These are phyloP conservation scores for Perkinsus olseni DNA, from an alignment of 169 alveolate species.

Conservation along the genomic window DNA sequence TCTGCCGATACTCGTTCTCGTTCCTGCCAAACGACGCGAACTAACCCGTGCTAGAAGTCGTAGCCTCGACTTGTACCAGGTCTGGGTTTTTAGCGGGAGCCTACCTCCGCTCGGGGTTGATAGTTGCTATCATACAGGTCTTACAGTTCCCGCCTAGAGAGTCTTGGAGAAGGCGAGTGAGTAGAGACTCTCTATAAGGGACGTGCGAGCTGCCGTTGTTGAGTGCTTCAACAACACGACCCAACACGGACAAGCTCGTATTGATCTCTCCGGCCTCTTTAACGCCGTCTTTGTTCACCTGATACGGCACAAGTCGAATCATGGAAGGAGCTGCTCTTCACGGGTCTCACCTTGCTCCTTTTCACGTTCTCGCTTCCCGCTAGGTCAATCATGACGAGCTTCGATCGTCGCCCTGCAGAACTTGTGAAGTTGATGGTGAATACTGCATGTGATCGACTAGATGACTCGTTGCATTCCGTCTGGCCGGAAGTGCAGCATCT, in stretches of 20 bases:
- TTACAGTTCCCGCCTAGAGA: conserved; percentile 9
- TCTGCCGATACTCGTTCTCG: background rate
- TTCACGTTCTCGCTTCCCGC: conserved; percentile 4
- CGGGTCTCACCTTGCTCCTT: background rate
- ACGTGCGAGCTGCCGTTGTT: background rate
- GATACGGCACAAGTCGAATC: background rate
- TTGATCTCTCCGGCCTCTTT: conserved; percentile 13
- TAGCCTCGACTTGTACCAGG: too few species aligned
- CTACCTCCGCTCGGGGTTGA: background rate
- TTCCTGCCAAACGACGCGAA: background rate
- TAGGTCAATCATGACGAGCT: conserved; percentile 8
- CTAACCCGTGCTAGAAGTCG: too few species aligned
- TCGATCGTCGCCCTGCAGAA: background rate
- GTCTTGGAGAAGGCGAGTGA: conserved; percentile 7
- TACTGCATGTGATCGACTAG: conserved; percentile 2
- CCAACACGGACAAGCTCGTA: background rate
- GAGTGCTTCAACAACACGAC: background rate
- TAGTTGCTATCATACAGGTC: conserved; percentile 11
- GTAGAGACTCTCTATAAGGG: background rate
- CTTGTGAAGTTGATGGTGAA: background rate
- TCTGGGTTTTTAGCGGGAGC: background rate
- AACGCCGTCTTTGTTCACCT: background rate
- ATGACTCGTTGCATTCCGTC: background rate
- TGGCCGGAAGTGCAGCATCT: conserved; percentile 1
- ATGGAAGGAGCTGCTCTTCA: too few species aligned